phyloP scores from a whole-genome alignment of 2,329 filamentous ascomycete genomes.

The Rosellinia necatrix region DNA sequence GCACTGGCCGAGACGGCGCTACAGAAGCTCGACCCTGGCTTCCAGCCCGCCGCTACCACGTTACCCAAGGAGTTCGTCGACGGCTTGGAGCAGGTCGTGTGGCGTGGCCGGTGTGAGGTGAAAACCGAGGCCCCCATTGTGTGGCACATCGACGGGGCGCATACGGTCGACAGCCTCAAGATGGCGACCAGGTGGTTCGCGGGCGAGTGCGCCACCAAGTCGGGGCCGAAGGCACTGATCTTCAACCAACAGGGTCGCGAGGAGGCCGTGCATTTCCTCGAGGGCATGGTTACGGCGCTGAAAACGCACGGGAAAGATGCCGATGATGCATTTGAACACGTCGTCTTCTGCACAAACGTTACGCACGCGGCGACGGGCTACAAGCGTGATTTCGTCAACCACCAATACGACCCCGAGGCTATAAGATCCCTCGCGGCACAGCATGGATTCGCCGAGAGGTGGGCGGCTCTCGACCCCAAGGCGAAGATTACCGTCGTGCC shows the following conservation, averaged over 20 bases:
- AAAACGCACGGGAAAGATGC: constrained; percentile 39
- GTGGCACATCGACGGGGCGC: constrained; percentile 93
- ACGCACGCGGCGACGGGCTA: constrained; percentile 57
- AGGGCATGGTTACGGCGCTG: constrained; percentile 48
- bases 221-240: constrained; percentile 61
- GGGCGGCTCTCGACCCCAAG: constrained; percentile 52
- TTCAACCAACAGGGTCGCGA: constrained; percentile 82
- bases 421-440: constrained; percentile 58
- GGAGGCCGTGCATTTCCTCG: constrained; percentile 59
- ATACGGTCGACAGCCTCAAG: constrained; percentile 87
- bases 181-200: constrained; percentile 84
- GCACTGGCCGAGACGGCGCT: constrained; percentile 57
- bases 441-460: constrained; percentile 57
- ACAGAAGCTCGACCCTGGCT: constrained; percentile 47
- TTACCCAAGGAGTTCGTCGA: constrained; percentile 69
- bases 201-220: constrained; percentile 44
- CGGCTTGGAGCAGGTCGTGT: constrained; percentile 75
- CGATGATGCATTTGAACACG: constrained; percentile 65
- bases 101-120: constrained; percentile 78
- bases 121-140: constrained; percentile 60
- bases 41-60: constrained; percentile 29
- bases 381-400: constrained; percentile 62
- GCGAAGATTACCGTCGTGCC: constrained; percentile 53
- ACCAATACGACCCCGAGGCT: constrained; percentile 56
- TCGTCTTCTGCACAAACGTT: constrained; percentile 82